A percentile compares a stretch with the other conserved stretches of the same genome.
Conservation (phyloP, 306 rosid species). For the Rubus idaeus region DNA sequence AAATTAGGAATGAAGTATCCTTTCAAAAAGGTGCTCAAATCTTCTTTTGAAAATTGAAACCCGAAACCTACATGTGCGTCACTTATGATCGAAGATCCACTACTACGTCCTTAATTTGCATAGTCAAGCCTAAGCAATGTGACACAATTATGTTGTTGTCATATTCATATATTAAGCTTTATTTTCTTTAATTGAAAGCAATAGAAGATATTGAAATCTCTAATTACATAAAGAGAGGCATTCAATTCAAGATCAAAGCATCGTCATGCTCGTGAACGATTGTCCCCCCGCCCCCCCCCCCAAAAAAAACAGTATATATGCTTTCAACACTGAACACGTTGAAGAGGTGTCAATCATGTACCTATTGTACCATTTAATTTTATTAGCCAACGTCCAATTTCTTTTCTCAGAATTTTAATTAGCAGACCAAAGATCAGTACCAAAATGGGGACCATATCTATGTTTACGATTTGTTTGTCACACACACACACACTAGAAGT, state of each 20-base stretch:
- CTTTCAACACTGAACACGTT: background rate
- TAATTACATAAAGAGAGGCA: background rate
- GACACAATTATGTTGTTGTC: background rate
- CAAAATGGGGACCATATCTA: background rate
- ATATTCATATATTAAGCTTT: background rate
- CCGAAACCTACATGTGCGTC: background rate
- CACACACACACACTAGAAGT: background rate
- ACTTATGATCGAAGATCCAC: no score
- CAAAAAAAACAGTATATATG: background rate
- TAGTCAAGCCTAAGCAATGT: background rate
- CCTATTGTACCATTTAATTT: background rate
- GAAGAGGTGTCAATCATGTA: background rate
- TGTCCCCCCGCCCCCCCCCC: background rate
- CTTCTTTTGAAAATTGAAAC: background rate
- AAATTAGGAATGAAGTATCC: background rate
- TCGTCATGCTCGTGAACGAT: background rate
- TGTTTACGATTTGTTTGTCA: conserved; percentile 1
- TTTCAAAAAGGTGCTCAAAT: background rate
- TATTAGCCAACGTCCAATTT: background rate
- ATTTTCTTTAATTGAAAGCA: background rate
- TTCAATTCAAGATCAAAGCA: background rate
- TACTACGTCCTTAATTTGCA: background rate
- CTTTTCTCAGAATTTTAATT: background rate
- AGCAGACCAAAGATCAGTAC: background rate
- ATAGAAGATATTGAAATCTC: background rate